Conservation (phyloP, 1,284 basidiomycete species). For the Phellopilus nigrolimitatus region DNA sequence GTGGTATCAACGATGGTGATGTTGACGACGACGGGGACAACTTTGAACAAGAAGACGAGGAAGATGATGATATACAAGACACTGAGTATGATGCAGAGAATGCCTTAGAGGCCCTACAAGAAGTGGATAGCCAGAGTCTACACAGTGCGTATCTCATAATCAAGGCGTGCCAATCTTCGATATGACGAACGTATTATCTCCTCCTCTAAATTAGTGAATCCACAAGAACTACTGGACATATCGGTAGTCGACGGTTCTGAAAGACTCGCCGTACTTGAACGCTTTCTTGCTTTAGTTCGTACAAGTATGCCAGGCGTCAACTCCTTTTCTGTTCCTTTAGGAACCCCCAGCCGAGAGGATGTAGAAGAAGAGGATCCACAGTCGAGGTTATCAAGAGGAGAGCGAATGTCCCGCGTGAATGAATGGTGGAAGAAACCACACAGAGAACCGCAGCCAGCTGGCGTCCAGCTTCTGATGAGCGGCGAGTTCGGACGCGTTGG, state of each 20-base stretch:
- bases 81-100: slow-evolving; percentile 25
- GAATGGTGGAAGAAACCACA: slow-evolving; percentile 44
- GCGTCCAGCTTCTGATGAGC: slow-evolving; percentile 64
- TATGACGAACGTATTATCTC: neutral
- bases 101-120: neutral
- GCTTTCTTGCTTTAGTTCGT: no score
- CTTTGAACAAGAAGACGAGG: slow-evolving; percentile 14
- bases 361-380: slow-evolving; percentile 25
- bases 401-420: slow-evolving; percentile 13
- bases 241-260: no score
- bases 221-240: no score
- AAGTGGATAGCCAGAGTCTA: no score
- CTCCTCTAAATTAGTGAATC: no score
- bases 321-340: no score
- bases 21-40: slow-evolving; percentile 22
- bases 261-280: no score
- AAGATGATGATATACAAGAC: slow-evolving; percentile 20
- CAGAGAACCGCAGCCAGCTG: slow-evolving; percentile 65
- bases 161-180: no score
- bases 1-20: slow-evolving; percentile 21
- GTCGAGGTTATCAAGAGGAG: slow-evolving; percentile 6
- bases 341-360: no score
- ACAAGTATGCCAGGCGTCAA: no score
- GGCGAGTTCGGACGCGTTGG: slow-evolving; percentile 83
- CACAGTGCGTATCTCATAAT: no score